phyloP scores from a whole-genome alignment of 1,284 basidiomycete genomes.

The Irpex rosettiformis region DNA sequence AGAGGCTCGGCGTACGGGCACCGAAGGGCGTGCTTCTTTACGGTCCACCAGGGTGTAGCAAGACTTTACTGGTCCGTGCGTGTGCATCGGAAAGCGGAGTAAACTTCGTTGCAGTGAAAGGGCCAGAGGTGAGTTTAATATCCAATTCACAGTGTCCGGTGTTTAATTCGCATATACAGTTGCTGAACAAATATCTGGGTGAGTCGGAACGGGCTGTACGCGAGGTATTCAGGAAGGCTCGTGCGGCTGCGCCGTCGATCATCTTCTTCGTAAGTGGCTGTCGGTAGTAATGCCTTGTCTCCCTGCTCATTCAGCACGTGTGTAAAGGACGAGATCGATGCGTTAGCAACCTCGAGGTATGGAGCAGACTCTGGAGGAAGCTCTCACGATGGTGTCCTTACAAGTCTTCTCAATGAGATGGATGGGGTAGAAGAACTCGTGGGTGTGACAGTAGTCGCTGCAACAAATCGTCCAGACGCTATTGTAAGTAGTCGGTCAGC shows the following conservation, averaged over 20 bases:
- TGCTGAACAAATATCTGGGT: slow-evolving; percentile 96
- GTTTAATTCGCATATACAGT: slow-evolving; percentile 38
- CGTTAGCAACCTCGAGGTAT: slow-evolving; percentile 79
- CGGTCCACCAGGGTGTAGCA: slow-evolving; percentile 97
- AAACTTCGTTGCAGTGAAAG: slow-evolving; percentile 98
- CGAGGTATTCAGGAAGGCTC: slow-evolving; percentile 94
- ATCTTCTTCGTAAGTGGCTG: slow-evolving; percentile 84
- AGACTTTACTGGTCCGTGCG: slow-evolving; percentile 93
- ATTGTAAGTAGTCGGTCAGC: slow-evolving; percentile 52
- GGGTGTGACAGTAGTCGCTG: slow-evolving; percentile 93
- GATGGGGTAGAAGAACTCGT: slow-evolving; percentile 94
- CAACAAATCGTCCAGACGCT: slow-evolving; percentile 93
- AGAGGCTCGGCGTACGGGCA: slow-evolving; percentile 82
- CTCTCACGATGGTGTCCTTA: slow-evolving; percentile 86
- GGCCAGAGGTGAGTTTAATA: slow-evolving; percentile 77
- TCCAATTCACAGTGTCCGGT: background rate
- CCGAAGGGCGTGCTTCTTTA: slow-evolving; percentile 92
- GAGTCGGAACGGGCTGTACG: slow-evolving; percentile 95
- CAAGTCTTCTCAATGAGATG: slow-evolving; percentile 96
- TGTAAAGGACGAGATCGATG: slow-evolving; percentile 93
- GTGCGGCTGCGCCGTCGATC: slow-evolving; percentile 91
- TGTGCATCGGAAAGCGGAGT: slow-evolving; percentile 94
- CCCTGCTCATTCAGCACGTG: no score
- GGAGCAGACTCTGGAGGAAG: slow-evolving; percentile 51
- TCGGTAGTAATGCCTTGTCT: slow-evolving; percentile 1